Conservation (phyloP, 768 basidiomycete species). For the Paxillus ammoniavirescens region DNA sequence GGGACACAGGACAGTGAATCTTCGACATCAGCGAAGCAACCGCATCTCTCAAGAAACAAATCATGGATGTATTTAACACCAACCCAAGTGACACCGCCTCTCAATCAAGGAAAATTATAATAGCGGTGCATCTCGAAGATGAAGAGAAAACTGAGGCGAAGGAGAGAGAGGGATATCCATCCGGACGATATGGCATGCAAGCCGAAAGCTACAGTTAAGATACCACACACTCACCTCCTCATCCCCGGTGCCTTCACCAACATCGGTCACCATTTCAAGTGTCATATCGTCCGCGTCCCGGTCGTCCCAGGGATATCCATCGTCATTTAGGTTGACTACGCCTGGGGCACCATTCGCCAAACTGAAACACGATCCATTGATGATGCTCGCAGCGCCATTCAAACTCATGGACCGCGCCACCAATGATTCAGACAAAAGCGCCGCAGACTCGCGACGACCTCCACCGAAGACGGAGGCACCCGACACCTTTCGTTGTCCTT, state of each 20-base stretch:
- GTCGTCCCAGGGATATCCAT: constrained; percentile 26
- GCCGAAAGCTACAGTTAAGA: background rate
- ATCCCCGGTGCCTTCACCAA: constrained; percentile 59
- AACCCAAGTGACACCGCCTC: too few species aligned
- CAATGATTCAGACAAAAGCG: constrained; percentile 18
- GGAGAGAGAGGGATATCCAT: background rate
- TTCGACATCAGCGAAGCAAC: background rate
- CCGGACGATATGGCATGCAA: background rate
- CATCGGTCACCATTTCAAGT: constrained; percentile 66
- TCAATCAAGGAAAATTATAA: background rate
- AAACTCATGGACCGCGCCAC: constrained; percentile 7
- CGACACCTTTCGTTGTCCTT: constrained; percentile 19
- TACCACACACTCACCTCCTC: constrained; percentile 53
- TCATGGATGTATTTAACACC: too few species aligned
- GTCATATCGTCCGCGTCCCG: constrained; percentile 60
- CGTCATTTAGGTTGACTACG: constrained; percentile 17
- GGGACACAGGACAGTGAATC: background rate
- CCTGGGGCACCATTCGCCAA: constrained; percentile 23
- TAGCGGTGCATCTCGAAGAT: too few species aligned
- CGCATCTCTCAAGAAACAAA: background rate
- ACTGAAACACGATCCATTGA: constrained; percentile 17
- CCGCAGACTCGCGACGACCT: constrained; percentile 14
- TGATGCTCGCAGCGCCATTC: constrained; percentile 19
- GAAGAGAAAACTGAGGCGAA: background rate
- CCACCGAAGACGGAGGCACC: constrained; percentile 16